Conservation (phyloP, 2,329 filamentous ascomycete genomes). For the Paraphaeosphaeria minitans region DNA sequence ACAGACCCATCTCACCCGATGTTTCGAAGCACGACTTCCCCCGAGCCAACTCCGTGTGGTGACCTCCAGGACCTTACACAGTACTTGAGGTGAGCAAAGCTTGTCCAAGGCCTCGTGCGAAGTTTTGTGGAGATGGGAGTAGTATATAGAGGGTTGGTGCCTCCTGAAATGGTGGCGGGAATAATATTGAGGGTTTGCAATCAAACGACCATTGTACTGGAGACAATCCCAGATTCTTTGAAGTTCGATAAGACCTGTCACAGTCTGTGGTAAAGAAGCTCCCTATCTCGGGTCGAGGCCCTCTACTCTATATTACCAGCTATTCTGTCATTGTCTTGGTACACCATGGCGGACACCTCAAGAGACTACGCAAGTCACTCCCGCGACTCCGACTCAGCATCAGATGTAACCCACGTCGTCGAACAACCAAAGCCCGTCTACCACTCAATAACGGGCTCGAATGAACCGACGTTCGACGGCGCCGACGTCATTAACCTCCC, state of each 20-base stretch:
- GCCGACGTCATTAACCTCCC: slow-evolving; percentile 64
- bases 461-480: slow-evolving; percentile 27
- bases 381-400: slow-evolving; percentile 17
- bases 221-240: not conserved
- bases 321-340: not conserved
- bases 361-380: slow-evolving; percentile 6
- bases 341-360: slow-evolving; percentile 14
- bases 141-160: not conserved
- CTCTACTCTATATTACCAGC: not conserved
- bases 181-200: not conserved
- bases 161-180: not conserved
- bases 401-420: slow-evolving; percentile 23
- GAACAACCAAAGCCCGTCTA: slow-evolving; percentile 20
- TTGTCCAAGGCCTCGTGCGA: slow-evolving; percentile 2
- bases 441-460: slow-evolving; percentile 18
- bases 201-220: not conserved
- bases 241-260: not conserved
- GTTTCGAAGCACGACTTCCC: not conserved
- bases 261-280: not conserved
- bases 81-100: not conserved
- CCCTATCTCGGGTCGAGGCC: not conserved
- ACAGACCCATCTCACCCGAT: not conserved
- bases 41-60: slow-evolving; percentile 7
- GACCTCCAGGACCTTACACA: not conserved
- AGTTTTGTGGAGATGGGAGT: slow-evolving; percentile 4